These are phyloP conservation scores for Ceratobasidium theobromae DNA, from an alignment of 1,284 basidiomycete genomes.

Conservation along the genomic window DNA sequence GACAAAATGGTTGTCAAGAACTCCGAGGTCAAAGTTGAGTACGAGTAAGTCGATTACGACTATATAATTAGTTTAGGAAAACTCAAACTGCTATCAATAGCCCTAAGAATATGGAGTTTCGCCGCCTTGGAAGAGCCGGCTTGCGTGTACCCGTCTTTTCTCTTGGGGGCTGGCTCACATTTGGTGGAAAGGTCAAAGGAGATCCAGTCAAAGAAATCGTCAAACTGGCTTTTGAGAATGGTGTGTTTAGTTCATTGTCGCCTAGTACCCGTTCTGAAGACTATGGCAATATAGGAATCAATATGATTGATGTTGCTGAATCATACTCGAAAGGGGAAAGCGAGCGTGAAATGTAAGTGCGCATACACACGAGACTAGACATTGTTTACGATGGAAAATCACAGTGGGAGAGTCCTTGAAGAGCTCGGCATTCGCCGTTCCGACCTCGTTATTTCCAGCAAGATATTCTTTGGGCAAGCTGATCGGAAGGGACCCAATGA, in stretches of 20 bases:
- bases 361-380: too few species aligned
- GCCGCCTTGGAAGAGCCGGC: slow-evolving; percentile 71
- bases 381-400: too few species aligned
- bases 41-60: neutral
- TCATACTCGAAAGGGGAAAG: slow-evolving; percentile 50
- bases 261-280: neutral
- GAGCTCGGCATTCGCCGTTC: slow-evolving; percentile 50
- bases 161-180: slow-evolving; percentile 76
- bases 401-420: slow-evolving; percentile 48
- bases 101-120: slow-evolving; percentile 66
- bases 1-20: neutral
- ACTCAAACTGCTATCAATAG: neutral
- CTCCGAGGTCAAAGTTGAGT: neutral
- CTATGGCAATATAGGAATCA: slow-evolving; percentile 42
- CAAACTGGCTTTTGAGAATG: slow-evolving; percentile 38
- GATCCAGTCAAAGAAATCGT: slow-evolving; percentile 61
- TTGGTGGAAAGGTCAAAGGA: slow-evolving; percentile 67
- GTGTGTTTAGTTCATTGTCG: neutral
- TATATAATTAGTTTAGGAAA: neutral
- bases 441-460: slow-evolving; percentile 50
- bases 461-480: slow-evolving; percentile 51
- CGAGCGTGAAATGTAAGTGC: slow-evolving; percentile 37
- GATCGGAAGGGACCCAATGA: slow-evolving; percentile 44
- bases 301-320: slow-evolving; percentile 53
- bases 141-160: slow-evolving; percentile 73